phyloP scores from a whole-genome alignment of 345 rosid genomes.

The Pistacia vera region DNA sequence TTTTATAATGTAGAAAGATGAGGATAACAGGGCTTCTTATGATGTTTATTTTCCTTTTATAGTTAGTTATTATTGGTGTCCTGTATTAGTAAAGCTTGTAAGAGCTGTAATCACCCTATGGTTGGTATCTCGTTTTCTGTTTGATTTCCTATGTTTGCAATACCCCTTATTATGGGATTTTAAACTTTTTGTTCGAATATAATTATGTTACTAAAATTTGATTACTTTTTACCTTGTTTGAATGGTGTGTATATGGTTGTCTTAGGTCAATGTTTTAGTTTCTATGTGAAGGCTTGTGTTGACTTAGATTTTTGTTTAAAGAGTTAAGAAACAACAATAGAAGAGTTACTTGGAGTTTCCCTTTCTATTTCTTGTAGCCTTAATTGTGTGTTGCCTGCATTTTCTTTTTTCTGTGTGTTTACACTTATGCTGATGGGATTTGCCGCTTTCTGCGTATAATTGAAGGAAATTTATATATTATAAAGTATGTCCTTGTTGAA shows the following conservation, averaged over 20 bases:
- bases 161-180: background rate
- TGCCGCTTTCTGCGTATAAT: background rate
- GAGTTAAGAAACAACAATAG: background rate
- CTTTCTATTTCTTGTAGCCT: background rate
- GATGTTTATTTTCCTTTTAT: too few relatives aligned
- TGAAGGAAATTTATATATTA: background rate
- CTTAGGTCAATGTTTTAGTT: background rate
- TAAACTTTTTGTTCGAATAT: too few relatives aligned
- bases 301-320: too few relatives aligned
- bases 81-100: too few relatives aligned
- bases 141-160: background rate
- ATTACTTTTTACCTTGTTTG: background rate
- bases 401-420: background rate
- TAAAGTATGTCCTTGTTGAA: conserved; percentile 36
- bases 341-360: background rate
- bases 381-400: background rate
- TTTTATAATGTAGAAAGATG: too few relatives aligned
- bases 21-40: background rate
- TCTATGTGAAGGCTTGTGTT: too few relatives aligned
- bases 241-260: background rate
- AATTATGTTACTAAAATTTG: background rate
- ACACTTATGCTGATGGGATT: conserved; percentile 11
- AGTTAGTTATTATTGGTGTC: background rate
- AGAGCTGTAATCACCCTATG: background rate
- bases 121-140: background rate